Evolutionary conservation across 1,284 basidiomycete genomes (phyloP), one percentile per base, ranked within the genome.

Genomic region (Malassezia vespertilionis): DNA sequence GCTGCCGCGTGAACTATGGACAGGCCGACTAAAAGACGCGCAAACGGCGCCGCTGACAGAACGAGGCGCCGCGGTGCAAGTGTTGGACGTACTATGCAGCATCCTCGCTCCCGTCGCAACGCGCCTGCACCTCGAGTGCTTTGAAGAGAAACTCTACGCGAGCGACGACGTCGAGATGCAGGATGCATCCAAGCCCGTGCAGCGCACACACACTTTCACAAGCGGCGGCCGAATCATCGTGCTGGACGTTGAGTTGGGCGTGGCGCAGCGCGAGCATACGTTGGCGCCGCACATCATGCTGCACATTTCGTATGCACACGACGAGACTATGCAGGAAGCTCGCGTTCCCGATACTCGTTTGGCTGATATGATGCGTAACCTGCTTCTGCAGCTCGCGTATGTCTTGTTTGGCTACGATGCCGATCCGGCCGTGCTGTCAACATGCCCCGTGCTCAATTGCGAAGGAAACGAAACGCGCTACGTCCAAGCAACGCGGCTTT

Each of bases 221-320:
- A 33, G 37, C 21, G 48, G 48, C 18, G 48, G 48, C 4, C 26
- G 33, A 4, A 51, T 40, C 33, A 32, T 51, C n/a, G 48, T 51
- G 35, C 48, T 51, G 3, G 48, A 51, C 48, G 24, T 51, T 23
- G 48, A 45, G 37, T 18, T 51, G 7, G 43, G 33, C n/a, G 7
- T 18, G 17, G 18, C 22, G 20, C 22, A 17, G 8, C 10, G 18
- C 17, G n/a, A n/a, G n/a, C n/a, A n/a, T n/a, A 3, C 12, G 18
- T 26, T n/a, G n/a, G 8, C 18, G 12, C 47, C 47, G 3, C 21
- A 33, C 22, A 42, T 50, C 30, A 24, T 23, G 9, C 33, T 51
- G 8, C 21, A 51, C 12, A 17, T 51, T 14, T 51, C 48, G 10
- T 51, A 44, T n/a, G 48, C 48, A 18, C 38, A 32, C 31, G 37